Conservation (phyloP, 2,329 filamentous ascomycete genomes). For the Huntiella omanensis region DNA sequence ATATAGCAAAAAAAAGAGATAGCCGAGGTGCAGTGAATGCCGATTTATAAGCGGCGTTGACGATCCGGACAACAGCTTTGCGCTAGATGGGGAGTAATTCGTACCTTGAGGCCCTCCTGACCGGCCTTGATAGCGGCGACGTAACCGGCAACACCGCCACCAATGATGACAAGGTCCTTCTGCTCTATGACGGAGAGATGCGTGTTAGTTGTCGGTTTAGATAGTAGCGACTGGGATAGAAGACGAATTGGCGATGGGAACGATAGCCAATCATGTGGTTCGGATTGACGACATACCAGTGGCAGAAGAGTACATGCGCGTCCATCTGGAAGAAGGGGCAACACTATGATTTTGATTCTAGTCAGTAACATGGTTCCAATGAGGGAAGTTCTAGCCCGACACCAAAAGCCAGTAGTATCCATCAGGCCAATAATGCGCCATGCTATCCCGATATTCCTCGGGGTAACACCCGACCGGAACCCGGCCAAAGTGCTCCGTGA, state of each 20-base stretch:
- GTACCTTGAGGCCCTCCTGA: constrained; percentile 88
- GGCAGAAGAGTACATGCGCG: constrained; percentile 38
- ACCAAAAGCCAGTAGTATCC: no score
- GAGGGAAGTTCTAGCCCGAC: no score
- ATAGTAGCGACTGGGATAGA: not conserved
- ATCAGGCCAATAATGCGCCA: no score
- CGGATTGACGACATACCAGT: constrained; percentile 24
- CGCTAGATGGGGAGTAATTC: constrained; percentile 7
- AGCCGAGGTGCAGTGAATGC: not conserved
- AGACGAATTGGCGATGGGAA: not conserved
- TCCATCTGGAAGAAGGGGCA: constrained; percentile 25
- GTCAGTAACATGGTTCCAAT: not conserved
- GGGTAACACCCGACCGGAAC: no score
- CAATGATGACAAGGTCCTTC: constrained; percentile 94
- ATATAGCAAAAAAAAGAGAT: no score
- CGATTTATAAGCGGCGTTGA: not conserved
- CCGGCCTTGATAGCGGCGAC: constrained; percentile 98
- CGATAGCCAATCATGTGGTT: not conserved
- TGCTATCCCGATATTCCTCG: no score
- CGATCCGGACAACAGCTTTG: no score
- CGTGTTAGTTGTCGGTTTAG: constrained; percentile 20
- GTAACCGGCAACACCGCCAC: constrained; percentile 94
- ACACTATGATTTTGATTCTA: not conserved
- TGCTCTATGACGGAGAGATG: constrained; percentile 40
- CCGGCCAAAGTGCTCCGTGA: not conserved